phyloP scores from a whole-genome alignment of 2,329 filamentous ascomycete genomes.

The Aspergillus sp. region DNA sequence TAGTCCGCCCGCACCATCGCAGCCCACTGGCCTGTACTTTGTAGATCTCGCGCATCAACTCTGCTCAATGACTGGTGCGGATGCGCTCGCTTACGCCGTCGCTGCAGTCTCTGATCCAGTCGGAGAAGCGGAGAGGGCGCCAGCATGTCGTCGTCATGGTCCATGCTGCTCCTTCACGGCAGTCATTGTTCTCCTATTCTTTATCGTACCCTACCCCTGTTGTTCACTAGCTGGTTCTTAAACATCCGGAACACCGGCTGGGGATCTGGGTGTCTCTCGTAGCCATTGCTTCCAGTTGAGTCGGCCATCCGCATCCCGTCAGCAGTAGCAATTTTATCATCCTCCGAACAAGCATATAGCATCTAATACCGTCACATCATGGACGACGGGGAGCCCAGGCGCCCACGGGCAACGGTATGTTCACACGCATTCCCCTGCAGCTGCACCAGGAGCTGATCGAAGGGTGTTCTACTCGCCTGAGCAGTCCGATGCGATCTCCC shows the following conservation, averaged over 20 bases:
- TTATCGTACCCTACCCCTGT: neutral
- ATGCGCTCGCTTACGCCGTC: neutral
- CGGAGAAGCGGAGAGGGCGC: neutral
- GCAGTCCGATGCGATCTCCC: conserved; percentile 15
- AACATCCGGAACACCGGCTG: no score
- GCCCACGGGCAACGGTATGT: conserved; percentile 19
- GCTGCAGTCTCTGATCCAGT: neutral
- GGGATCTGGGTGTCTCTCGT: no score
- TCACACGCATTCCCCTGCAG: neutral
- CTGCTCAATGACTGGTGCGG: neutral
- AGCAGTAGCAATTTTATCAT: neutral
- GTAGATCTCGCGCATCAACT: neutral
- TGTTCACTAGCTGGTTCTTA: no score
- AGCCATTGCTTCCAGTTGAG: no score
- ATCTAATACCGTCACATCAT: neutral
- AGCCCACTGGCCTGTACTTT: neutral
- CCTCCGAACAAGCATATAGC: neutral
- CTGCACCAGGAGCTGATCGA: neutral
- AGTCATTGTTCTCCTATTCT: neutral
- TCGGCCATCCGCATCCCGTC: neutral
- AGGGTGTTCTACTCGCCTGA: neutral
- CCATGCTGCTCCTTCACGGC: neutral
- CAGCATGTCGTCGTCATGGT: neutral
- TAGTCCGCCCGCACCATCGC: neutral
- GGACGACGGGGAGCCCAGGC: neutral